A percentile compares a stretch with the other conserved stretches of the same genome.
phyloP scores from a whole-genome alignment of 140 eudicot genomes.

The Ambrosia hybrid region DNA sequence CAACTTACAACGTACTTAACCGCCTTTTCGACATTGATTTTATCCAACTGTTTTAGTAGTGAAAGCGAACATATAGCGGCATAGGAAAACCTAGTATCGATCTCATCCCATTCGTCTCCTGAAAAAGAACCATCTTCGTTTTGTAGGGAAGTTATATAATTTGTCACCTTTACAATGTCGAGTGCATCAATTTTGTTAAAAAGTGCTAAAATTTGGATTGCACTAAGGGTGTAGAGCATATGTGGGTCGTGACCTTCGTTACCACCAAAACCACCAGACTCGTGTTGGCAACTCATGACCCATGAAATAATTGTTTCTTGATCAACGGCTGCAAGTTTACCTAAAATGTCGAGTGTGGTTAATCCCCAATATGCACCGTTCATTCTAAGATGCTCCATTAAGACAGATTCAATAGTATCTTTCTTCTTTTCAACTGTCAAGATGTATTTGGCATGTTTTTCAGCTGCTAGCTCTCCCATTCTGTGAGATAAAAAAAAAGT shows the following conservation, averaged over 20 bases:
- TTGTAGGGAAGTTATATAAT: conserved; percentile 55
- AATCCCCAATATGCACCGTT: conserved; percentile 99
- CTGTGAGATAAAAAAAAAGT: conserved; percentile 20
- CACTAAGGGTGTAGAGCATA: conserved; percentile 77
- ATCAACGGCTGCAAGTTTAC: conserved; percentile 71
- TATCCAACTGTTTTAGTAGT: conserved; percentile 59
- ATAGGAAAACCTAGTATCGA: conserved; percentile 80
- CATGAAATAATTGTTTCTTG: conserved; percentile 75
- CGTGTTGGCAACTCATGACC: conserved; percentile 94
- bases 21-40: conserved; percentile 76
- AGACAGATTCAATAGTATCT: conserved; percentile 67
- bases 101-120: conserved; percentile 94
- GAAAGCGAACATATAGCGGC: conserved; percentile 77
- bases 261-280: conserved; percentile 97
- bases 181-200: conserved; percentile 73
- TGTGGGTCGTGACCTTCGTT: conserved; percentile 94
- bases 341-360: conserved; percentile 78
- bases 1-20: conserved; percentile 82
- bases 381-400: conserved; percentile 81
- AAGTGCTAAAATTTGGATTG: conserved; percentile 78
- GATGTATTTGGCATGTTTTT: conserved; percentile 70
- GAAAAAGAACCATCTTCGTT: conserved; percentile 92
- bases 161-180: conserved; percentile 61
- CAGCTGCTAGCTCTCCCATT: conserved; percentile 76
- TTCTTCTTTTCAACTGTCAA: conserved; percentile 75